These are phyloP conservation scores for Sporothrix variecibatus DNA, from an alignment of 2,329 filamentous ascomycete genomes.

Conservation along the genomic window DNA sequence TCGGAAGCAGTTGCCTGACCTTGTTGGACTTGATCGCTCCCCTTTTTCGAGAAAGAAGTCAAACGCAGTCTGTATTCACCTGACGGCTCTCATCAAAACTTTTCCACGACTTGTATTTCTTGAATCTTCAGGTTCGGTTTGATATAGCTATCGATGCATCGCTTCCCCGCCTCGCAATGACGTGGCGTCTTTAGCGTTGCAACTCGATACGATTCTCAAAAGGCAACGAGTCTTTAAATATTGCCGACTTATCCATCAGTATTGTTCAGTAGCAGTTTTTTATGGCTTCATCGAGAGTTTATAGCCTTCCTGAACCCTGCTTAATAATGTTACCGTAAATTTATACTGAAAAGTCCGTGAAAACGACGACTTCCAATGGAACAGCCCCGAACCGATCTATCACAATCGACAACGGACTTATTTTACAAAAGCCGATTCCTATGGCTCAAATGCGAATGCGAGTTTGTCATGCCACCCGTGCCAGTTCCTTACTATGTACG, in stretches of 20 bases:
- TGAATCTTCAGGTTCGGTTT: neutral
- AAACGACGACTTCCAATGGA: neutral
- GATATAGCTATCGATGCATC: neutral
- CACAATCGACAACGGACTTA: neutral
- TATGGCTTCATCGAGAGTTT: neutral
- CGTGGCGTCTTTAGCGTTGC: neutral
- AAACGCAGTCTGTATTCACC: neutral
- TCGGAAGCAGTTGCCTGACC: neutral
- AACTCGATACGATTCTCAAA: neutral
- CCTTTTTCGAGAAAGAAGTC: neutral
- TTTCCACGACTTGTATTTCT: neutral
- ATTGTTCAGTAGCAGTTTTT: neutral
- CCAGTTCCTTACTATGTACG: neutral
- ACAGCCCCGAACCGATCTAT: neutral
- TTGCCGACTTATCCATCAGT: neutral
- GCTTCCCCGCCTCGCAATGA: neutral
- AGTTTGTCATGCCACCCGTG: neutral
- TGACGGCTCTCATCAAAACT: neutral
- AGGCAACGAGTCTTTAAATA: neutral
- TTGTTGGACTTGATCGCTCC: neutral
- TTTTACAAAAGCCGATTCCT: neutral
- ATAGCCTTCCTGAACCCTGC: neutral
- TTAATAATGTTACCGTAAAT: neutral
- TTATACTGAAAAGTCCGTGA: neutral
- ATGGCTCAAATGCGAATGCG: neutral